Conservation (phyloP, 352 stramenopile species). For the Globisporangium camurandrum region DNA sequence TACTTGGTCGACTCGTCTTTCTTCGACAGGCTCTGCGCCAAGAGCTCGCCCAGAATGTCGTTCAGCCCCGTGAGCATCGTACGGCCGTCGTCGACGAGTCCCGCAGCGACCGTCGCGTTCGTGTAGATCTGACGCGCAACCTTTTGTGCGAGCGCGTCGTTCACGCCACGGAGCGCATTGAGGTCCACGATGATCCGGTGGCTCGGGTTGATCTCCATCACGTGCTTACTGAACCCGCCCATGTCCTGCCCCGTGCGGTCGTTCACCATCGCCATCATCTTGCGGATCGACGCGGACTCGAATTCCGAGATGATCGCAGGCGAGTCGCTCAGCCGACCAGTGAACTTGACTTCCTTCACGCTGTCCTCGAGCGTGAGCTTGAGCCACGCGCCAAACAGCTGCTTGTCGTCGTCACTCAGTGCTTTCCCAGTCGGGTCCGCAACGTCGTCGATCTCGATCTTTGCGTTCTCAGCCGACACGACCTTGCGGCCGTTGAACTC, state of each 20-base stretch:
- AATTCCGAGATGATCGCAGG: constrained; percentile 99
- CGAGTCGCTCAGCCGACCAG: constrained; percentile 90
- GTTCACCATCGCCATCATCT: constrained; percentile 99
- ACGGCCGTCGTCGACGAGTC: constrained; percentile 96
- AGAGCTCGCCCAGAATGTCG: constrained; percentile 88
- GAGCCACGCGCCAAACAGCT: constrained; percentile 90
- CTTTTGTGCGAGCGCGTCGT: constrained; percentile 82
- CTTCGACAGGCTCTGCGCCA: constrained; percentile 56
- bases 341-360: constrained; percentile 87
- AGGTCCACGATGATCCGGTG: constrained; percentile 96
- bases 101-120: constrained; percentile 97
- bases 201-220: constrained; percentile 97
- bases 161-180: constrained; percentile 76
- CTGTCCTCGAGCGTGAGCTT: constrained; percentile 87
- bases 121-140: constrained; percentile 94
- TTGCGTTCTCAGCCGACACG: constrained; percentile 93
- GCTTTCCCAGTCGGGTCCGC: constrained; percentile 43
- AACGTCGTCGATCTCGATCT: constrained; percentile 87
- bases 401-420: constrained; percentile 84
- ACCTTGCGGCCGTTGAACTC: constrained; percentile 96
- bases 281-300: constrained; percentile 94
- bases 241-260: constrained; percentile 52
- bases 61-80: constrained; percentile 96
- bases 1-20: constrained; percentile 45
- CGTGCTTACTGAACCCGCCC: constrained; percentile 84